Percentiles rank a stretch among this genome's conserved stretches.
Conservation (phyloP, 2,329 filamentous ascomycete species). For the Neocatenulostroma microsporum region DNA sequence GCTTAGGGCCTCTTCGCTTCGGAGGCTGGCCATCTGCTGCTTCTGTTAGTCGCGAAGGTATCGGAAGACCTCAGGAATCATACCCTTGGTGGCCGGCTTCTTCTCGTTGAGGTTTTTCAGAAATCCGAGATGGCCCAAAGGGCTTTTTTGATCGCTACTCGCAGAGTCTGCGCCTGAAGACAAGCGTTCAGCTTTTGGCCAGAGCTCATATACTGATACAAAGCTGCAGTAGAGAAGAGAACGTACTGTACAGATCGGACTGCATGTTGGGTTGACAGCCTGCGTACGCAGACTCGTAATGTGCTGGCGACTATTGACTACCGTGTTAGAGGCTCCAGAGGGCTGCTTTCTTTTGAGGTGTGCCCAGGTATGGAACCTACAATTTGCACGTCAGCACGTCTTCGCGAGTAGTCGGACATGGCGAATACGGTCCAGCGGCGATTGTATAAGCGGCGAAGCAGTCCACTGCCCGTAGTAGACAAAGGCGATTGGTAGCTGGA, state of each 20-base stretch:
- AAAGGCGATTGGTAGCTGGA: too few species aligned
- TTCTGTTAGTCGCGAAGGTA: not conserved
- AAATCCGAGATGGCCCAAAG: constrained; percentile 31
- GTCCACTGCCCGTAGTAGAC: too few species aligned
- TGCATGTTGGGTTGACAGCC: constrained; percentile 3
- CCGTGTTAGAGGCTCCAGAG: too few species aligned
- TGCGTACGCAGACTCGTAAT: not conserved
- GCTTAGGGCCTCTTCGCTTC: constrained; percentile 89
- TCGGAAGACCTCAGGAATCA: too few species aligned
- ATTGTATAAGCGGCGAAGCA: too few species aligned
- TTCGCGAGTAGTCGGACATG: too few species aligned
- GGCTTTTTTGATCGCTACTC: constrained; percentile 8
- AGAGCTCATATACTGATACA: not conserved
- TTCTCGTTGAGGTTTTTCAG: constrained; percentile 65
- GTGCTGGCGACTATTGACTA: not conserved
- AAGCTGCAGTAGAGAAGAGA: not conserved
- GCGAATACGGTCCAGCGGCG: too few species aligned
- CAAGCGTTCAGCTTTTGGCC: not conserved
- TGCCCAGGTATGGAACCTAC: too few species aligned
- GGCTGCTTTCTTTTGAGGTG: too few species aligned
- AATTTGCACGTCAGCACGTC: too few species aligned
- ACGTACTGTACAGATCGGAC: constrained; percentile 8
- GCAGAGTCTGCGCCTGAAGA: constrained; percentile 4
- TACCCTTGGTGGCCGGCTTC: constrained; percentile 69
- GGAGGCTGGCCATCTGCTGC: constrained; percentile 67